Base-by-base conservation (phyloP, 306 rosid genomes). In the Lathyrus tuberosus region DNA sequence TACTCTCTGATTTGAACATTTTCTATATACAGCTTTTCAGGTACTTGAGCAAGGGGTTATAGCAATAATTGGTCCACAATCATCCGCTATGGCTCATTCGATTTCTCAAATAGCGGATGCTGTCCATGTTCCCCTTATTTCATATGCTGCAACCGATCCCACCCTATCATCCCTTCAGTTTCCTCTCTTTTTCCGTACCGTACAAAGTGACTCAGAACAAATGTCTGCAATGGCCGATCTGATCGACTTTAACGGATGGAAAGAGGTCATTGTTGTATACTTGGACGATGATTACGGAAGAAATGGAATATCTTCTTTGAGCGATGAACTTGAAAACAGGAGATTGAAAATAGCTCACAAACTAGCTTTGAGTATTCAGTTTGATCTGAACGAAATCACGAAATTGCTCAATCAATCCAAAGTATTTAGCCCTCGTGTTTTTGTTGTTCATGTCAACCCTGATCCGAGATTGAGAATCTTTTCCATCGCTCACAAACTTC, bases 61-160 rank as follows among this genome's bases (percentile, higher is more conserved):
- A 60, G 89, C 97, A 65, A 86, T 94, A 57, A 57, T 94, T 51
- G 99, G 99, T 8, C 99, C 96, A 40, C 98, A 90, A 73, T 91
- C 97, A 68, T 94, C 99, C 26, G 56, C 88, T 28, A 74, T 82
- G 67, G 92, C 96, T 84, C 95, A 88, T 77, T 81, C 85, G 61
- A 70, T 91, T 48, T 82, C 97, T 66, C 89, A 80, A 84, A 84
- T 91, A 67, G 94, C 96, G 16, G 88, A 88, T 76, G 91, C 90
- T 76, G 88, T 94, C 67, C 79, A 80, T 75, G 95, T 94, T 57
- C 99, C 99, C 67, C 95, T 88, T 68, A 26, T 94, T 62, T 94
- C 99, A 53, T 94, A 83, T 76, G 99, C 89, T 49, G 97, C 99
- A 53, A 84, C 97, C 43, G 97, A 94, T 81, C 95, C 99, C 41